A percentile compares a stretch with the other conserved stretches of the same genome.
phyloP scores from a whole-genome alignment of 805 yeast species.

The Candida saitoana region DNA sequence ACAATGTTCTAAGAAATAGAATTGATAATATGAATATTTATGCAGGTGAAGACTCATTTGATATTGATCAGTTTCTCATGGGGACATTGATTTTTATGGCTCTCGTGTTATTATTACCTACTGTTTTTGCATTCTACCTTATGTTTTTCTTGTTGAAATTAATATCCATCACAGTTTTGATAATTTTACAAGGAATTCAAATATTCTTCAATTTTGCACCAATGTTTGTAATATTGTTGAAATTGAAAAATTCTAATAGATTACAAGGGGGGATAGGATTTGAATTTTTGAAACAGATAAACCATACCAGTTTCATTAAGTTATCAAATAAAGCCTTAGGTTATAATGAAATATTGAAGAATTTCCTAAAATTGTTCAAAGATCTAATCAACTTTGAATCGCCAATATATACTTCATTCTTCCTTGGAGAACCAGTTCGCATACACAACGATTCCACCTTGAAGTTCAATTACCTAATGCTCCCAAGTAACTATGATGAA shows the following conservation, averaged over 20 bases:
- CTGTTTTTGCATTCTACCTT: slow-evolving; percentile 78
- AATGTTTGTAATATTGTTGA: slow-evolving; percentile 71
- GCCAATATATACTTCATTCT: slow-evolving; percentile 19
- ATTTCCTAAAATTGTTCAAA: slow-evolving; percentile 27
- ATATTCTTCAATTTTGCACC: slow-evolving; percentile 81
- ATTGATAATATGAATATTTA: slow-evolving; percentile 67
- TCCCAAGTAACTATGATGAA: slow-evolving; percentile 28
- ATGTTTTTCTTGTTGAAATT: slow-evolving; percentile 64
- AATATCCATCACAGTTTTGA: slow-evolving; percentile 43
- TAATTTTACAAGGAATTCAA: slow-evolving; percentile 54
- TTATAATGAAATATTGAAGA: slow-evolving; percentile 30
- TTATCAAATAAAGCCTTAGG: slow-evolving; percentile 37
- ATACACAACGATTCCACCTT: slow-evolving; percentile 22
- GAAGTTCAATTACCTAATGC: slow-evolving; percentile 32
- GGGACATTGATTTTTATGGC: slow-evolving; percentile 89
- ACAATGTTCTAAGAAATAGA: slow-evolving; percentile 77
- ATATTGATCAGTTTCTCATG: slow-evolving; percentile 77
- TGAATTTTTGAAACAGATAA: slow-evolving; percentile 13
- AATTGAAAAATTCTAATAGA: slow-evolving; percentile 72
- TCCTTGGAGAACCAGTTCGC: slow-evolving; percentile 23
- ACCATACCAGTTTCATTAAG: slow-evolving; percentile 21
- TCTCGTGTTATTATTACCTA: slow-evolving; percentile 74
- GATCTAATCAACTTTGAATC: slow-evolving; percentile 25
- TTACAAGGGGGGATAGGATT: slow-evolving; percentile 51
- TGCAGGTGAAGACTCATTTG: slow-evolving; percentile 44